Percentiles rank a stretch among this genome's conserved stretches.
Evolutionary conservation across 305 asterid species (phyloP).

Genomic region (Fraxinus nigra): DNA sequence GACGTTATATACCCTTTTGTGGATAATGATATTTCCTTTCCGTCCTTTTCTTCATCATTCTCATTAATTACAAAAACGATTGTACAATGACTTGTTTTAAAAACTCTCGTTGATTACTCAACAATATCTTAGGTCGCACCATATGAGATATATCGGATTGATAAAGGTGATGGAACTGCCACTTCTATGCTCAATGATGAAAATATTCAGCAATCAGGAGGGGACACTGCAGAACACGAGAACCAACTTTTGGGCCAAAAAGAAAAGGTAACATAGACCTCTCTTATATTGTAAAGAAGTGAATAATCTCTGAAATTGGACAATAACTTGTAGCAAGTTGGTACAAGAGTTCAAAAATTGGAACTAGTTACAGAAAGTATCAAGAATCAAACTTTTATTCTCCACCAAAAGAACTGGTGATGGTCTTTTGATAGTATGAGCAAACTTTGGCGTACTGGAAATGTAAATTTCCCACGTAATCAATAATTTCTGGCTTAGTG

Average conservation of each 20-base stretch:
- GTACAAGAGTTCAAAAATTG: neutral
- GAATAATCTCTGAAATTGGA: neutral
- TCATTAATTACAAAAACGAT: neutral
- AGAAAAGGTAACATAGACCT: constrained; percentile 39
- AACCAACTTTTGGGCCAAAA: constrained; percentile 36
- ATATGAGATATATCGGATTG: constrained; percentile 62
- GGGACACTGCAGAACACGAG: constrained; percentile 41
- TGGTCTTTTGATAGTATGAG: neutral
- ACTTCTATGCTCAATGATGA: constrained; percentile 31
- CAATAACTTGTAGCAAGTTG: neutral
- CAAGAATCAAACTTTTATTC: neutral
- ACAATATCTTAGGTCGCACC: constrained; percentile 63
- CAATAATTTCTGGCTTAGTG: neutral
- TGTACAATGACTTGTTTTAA: neutral
- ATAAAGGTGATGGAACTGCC: constrained; percentile 50
- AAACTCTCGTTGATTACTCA: constrained; percentile 18
- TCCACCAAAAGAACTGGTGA: neutral
- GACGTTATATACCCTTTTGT: neutral
- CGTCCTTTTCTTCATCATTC: neutral
- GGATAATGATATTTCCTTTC: neutral
- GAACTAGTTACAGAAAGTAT: neutral
- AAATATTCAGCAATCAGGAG: constrained; percentile 39
- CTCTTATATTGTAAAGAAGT: constrained; percentile 4
- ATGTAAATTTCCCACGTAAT: neutral
- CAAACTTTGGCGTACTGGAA: neutral